Conservation (phyloP, 345 rosid genomes). For the Punica granatum region DNA sequence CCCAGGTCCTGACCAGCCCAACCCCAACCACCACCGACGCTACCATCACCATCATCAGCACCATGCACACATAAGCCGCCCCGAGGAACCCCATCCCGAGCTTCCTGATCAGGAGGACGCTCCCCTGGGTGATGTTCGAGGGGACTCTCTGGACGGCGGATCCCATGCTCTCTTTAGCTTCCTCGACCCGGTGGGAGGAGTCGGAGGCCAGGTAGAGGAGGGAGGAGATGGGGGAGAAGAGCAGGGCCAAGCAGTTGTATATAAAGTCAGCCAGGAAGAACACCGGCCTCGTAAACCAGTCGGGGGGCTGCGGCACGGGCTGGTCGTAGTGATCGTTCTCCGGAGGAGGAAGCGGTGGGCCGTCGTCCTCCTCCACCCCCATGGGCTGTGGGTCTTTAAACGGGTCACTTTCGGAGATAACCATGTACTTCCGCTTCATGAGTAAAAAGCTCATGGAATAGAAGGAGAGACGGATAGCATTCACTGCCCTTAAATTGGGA, state of each 20-base stretch:
- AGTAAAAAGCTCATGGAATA: not conserved
- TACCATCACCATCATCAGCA: constrained; percentile 32
- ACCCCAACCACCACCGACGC: constrained; percentile 44
- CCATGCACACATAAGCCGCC: constrained; percentile 41
- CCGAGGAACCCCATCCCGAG: constrained; percentile 46
- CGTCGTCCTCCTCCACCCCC: not conserved
- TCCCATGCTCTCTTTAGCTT: constrained; percentile 20
- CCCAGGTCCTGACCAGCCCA: constrained; percentile 43
- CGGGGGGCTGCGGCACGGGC: not conserved
- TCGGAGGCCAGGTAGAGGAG: constrained; percentile 20
- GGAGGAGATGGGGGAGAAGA: constrained; percentile 33
- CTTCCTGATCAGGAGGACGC: constrained; percentile 22
- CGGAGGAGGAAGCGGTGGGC: not conserved
- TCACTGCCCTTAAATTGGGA: not conserved
- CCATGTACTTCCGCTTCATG: not conserved
- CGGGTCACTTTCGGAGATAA: not conserved
- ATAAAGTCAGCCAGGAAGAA: not conserved
- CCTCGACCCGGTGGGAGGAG: constrained; percentile 51
- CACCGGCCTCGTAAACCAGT: not conserved
- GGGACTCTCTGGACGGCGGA: constrained; percentile 32
- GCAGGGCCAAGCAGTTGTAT: not conserved
- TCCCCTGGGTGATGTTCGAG: constrained; percentile 11
- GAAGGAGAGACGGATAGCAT: too few species aligned
- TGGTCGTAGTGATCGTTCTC: not conserved
- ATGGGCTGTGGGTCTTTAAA: not conserved